Evolutionary conservation across 257 asterid species (phyloP).

Genomic region (Nicotiana noctiflora): DNA sequence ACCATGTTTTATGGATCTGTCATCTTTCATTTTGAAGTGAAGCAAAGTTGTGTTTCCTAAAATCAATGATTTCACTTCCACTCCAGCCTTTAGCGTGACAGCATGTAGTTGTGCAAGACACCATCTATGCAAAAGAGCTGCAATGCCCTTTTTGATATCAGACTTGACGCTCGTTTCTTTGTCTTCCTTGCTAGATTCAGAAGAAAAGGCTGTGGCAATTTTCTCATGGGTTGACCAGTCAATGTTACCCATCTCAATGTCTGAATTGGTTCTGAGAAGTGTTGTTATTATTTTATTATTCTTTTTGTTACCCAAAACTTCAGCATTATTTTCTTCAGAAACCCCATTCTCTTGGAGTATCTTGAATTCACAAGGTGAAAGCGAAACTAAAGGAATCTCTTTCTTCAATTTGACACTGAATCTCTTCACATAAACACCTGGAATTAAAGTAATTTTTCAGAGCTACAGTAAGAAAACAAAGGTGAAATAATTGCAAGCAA

Average conservation of each 20-base stretch:
- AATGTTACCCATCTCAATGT: conserved; percentile 43
- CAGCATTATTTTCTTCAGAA: conserved; percentile 33
- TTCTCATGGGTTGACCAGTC: conserved; percentile 76
- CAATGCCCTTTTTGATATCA: conserved; percentile 39
- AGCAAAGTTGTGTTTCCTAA: conserved; percentile 65
- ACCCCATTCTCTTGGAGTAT: conserved; percentile 32
- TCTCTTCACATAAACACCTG: conserved; percentile 75
- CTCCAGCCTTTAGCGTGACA: conserved; percentile 37
- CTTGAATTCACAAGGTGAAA: conserved; percentile 80
- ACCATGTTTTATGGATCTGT: conserved; percentile 33
- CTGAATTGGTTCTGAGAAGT: conserved; percentile 28
- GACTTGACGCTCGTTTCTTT: conserved; percentile 27
- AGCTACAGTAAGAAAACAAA: neutral
- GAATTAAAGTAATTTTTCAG: conserved; percentile 12
- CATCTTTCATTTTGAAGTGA: conserved; percentile 53
- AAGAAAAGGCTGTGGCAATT: conserved; percentile 44
- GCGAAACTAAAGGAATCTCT: conserved; percentile 47
- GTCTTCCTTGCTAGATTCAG: conserved; percentile 33
- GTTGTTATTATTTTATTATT: conserved; percentile 30
- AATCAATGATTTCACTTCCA: conserved; percentile 47
- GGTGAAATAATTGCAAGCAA: neutral
- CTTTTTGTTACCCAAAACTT: conserved; percentile 30
- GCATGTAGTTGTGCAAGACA: conserved; percentile 60
- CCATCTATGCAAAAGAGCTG: conserved; percentile 62
- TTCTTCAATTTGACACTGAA: conserved; percentile 33